Evolutionary conservation across 176 grass and related monocot species (phyloP).

Genomic region (Olyra latifolia): DNA sequence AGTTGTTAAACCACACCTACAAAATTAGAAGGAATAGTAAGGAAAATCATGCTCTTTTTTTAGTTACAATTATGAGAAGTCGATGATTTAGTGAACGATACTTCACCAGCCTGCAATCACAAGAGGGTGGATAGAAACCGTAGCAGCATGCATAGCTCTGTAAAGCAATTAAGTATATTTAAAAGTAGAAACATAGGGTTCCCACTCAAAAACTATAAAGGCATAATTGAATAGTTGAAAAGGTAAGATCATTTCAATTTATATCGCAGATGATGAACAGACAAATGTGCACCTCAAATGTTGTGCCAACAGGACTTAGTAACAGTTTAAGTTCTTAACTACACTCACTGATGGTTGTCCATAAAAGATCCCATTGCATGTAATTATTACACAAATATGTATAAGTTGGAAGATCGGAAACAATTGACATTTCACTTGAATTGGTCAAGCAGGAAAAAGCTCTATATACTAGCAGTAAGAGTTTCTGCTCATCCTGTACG

Average conservation of each 20-base stretch:
- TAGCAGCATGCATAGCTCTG: slow-evolving; percentile 95
- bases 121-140: slow-evolving; percentile 89
- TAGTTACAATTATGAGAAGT: background rate
- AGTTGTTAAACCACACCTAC: slow-evolving; percentile 97
- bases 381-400: slow-evolving; percentile 3
- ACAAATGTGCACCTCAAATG: slow-evolving; percentile 4
- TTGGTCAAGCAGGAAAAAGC: background rate
- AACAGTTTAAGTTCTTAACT: background rate
- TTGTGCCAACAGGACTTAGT: background rate
- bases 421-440: slow-evolving; percentile 11
- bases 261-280: background rate
- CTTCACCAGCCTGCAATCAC: slow-evolving; percentile 97
- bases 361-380: slow-evolving; percentile 6
- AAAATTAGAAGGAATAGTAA: slow-evolving; percentile 34
- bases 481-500: background rate
- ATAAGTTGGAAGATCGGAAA: background rate
- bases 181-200: background rate
- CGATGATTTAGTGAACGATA: slow-evolving; percentile 19
- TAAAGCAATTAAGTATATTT: slow-evolving; percentile 35
- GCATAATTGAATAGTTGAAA: background rate
- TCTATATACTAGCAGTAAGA: background rate
- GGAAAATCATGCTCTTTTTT: slow-evolving; percentile 18
- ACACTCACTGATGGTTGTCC: background rate
- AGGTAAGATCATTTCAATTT: slow-evolving; percentile 21
- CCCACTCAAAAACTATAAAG: background rate